Conservation (phyloP, 1,139 yeast species). For the Saccharomyces pastorianus region DNA sequence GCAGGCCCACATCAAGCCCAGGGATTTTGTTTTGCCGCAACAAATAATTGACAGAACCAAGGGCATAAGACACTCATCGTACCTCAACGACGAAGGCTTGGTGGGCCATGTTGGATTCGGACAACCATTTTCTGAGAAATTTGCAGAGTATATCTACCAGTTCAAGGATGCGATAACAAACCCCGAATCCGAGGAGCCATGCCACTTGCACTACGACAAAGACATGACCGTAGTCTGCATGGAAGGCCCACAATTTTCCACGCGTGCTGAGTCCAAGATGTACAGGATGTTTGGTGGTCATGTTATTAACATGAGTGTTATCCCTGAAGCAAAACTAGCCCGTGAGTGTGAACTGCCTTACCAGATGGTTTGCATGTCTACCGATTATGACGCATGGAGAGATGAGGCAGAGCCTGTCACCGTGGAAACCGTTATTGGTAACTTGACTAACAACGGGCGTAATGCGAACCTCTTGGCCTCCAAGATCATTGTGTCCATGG, state of each 20-base stretch:
- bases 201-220: constrained; percentile 35
- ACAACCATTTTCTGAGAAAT: constrained; percentile 80
- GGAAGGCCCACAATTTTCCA: constrained; percentile 98
- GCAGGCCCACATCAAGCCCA: constrained; percentile 78
- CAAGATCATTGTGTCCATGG: constrained; percentile 56
- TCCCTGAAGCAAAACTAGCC: constrained; percentile 94
- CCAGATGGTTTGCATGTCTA: constrained; percentile 98
- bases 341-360: constrained; percentile 94
- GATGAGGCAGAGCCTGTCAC: constrained; percentile 93
- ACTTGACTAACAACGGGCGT: constrained; percentile 75
- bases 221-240: constrained; percentile 86
- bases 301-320: constrained; percentile 90
- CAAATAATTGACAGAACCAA: constrained; percentile 95
- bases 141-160: constrained; percentile 58
- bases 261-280: constrained; percentile 90
- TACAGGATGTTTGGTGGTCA: constrained; percentile 90
- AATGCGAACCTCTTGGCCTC: constrained; percentile 79
- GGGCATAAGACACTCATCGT: constrained; percentile 88
- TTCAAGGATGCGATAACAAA: constrained; percentile 49
- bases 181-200: constrained; percentile 32
- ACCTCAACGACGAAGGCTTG: constrained; percentile 75
- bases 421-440: constrained; percentile 90
- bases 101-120: constrained; percentile 98
- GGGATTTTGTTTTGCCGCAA: constrained; percentile 91
- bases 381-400: constrained; percentile 98